phyloP scores from a whole-genome alignment of 2,329 filamentous ascomycete species.

The Cordyceps tenuipes region DNA sequence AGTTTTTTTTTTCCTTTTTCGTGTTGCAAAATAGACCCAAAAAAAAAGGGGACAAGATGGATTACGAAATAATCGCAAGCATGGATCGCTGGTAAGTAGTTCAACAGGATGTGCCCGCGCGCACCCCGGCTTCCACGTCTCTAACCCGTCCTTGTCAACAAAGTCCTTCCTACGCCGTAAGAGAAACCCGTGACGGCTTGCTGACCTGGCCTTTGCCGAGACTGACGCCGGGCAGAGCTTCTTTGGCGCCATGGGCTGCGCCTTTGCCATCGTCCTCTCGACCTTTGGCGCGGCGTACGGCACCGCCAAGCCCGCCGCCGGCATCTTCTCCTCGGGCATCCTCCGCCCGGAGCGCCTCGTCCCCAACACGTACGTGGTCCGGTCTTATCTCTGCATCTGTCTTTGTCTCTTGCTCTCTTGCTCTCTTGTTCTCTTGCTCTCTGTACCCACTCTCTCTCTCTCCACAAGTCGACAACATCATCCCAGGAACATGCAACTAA shows the following conservation, averaged over 20 bases:
- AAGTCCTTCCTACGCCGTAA: conserved; percentile 38
- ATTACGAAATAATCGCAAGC: conserved; percentile 22
- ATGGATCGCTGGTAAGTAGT: conserved; percentile 29
- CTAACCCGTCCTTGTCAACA: background rate
- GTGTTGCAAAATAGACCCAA: no score
- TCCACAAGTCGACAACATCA: background rate
- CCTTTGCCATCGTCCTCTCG: conserved; percentile 42
- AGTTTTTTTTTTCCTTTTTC: background rate
- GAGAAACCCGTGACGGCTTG: conserved; percentile 13
- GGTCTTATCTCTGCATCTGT: background rate
- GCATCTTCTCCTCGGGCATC: conserved; percentile 36
- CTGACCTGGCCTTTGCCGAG: background rate
- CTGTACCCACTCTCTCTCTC: no score
- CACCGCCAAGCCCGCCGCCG: conserved; percentile 33
- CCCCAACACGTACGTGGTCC: conserved; percentile 29
- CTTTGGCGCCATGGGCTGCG: conserved; percentile 34
- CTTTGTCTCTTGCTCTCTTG: no score
- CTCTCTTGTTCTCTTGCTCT: no score
- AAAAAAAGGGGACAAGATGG: conserved; percentile 18
- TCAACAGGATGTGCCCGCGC: background rate
- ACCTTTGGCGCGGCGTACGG: conserved; percentile 40
- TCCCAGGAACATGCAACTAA: no score
- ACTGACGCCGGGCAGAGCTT: conserved; percentile 25
- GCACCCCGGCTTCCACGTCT: background rate
- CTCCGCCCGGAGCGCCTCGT: conserved; percentile 36